phyloP scores from a whole-genome alignment of 1,139 yeast genomes.

The Casaregolazyma lundiana region DNA sequence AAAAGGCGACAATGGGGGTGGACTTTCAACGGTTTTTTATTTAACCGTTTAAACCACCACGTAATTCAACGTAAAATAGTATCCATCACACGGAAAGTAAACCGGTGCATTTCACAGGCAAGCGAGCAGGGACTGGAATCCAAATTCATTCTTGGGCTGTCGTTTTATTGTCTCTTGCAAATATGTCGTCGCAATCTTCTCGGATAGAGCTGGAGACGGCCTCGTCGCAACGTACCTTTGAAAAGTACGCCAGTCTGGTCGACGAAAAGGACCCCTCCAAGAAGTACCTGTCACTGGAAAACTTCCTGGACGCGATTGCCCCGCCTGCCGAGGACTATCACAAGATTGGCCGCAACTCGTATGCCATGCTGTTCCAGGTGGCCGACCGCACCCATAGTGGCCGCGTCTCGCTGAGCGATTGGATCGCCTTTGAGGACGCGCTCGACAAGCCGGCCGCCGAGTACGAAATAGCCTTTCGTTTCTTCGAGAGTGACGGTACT shows the following conservation, averaged over 20 bases:
- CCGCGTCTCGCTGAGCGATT: slow-evolving; percentile 36
- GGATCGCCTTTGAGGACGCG: slow-evolving; percentile 38
- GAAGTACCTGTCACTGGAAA: slow-evolving; percentile 44
- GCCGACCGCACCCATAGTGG: slow-evolving; percentile 38
- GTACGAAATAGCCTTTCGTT: slow-evolving; percentile 42
- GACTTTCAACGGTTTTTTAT: too few species aligned
- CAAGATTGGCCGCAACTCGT: slow-evolving; percentile 39
- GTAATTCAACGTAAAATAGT: too few species aligned
- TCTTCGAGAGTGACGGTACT: slow-evolving; percentile 38
- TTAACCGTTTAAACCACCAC: too few species aligned
- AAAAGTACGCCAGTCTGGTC: slow-evolving; percentile 23
- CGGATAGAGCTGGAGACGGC: slow-evolving; percentile 5
- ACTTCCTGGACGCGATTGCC: slow-evolving; percentile 40
- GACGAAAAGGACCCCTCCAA: slow-evolving; percentile 36
- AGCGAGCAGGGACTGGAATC: too few species aligned
- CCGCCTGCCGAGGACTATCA: slow-evolving; percentile 41
- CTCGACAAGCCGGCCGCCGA: slow-evolving; percentile 45
- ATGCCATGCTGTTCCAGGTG: slow-evolving; percentile 40
- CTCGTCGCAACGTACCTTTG: slow-evolving; percentile 21
- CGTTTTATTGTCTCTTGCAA: too few species aligned
- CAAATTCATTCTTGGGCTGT: too few species aligned
- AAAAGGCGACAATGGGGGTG: too few species aligned
- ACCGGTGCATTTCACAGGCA: too few species aligned
- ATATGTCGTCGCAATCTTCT: not conserved
- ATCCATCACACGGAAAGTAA: too few species aligned